Base-by-base conservation (phyloP, 768 basidiomycete genomes). In the Lentinula aciculospora region DNA sequence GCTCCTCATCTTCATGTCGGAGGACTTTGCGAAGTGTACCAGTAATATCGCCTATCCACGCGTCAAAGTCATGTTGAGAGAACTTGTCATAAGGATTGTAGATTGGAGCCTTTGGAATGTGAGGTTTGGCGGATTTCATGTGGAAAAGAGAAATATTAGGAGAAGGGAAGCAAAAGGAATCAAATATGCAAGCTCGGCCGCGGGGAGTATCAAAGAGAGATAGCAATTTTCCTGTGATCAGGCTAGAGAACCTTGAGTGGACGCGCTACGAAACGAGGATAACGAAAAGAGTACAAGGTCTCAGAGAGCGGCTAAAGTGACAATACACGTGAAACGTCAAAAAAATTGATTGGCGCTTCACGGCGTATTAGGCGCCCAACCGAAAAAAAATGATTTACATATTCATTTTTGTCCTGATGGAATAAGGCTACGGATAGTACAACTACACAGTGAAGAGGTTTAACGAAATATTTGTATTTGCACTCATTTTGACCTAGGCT, bases 11-110 rank as follows among this genome's bases (percentile, higher is more conserved):
- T 44, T 63, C 45, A 47, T 79, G 77, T 0, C 82, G 81, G 8
- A 89, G 73, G 23, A 86, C 88, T 49, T 71, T 75, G 58, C 77
- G 77, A 28, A 89, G 70, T 51, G 81, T 73, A 59, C 75, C 68
- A 0, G 83, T 87, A 44, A 89, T 78, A 64, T 77, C 83, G 62
- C 75, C 78, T 63, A 89, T 84, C 83, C 83, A 89, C 65, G 77
- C 73, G 74, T 89, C 86, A 63, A 88, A 89, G 61, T 88, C 81
- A 1, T 74, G 71, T 65, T 83, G 77, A 1, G 84, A 76, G 67
- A 89, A 86, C 67, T 84, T 85, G 68, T 89, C 86, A 67, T 84
- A 89, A 1, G 88, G 88, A 64, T 89, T 89, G 53, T 81, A 69
- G 54, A 87, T 78, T 19, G 87, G 86, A 5, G 82, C 71, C 19